A percentile compares a stretch with the other conserved stretches of the same genome.
These are phyloP conservation scores for Sphaceloma murrayae DNA, from an alignment of 2,329 filamentous ascomycete genomes.

Conservation along the genomic window DNA sequence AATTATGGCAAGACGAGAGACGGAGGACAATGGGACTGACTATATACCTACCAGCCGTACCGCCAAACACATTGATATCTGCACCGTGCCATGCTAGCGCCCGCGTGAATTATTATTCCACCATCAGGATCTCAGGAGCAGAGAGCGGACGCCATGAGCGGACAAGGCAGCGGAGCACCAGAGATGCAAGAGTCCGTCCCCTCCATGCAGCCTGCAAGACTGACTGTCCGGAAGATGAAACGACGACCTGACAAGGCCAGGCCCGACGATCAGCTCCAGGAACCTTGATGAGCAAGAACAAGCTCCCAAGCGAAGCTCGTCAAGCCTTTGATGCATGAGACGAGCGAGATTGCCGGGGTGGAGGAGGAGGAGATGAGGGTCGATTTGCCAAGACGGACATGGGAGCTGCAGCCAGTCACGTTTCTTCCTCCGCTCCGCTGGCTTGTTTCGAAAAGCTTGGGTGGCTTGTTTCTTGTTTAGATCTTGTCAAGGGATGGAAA, in stretches of 20 bases:
- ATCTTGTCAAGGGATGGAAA: too few species aligned
- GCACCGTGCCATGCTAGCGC: background rate
- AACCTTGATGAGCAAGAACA: slow-evolving; percentile 1
- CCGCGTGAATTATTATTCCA: slow-evolving; percentile 1
- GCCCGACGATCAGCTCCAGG: slow-evolving; percentile 4
- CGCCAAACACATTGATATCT: background rate
- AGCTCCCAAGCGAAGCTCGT: slow-evolving; percentile 1
- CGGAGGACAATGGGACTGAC: background rate
- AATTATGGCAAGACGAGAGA: background rate
- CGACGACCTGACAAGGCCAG: background rate
- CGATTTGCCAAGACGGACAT: slow-evolving; percentile 2
- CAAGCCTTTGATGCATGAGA: slow-evolving; percentile 1
- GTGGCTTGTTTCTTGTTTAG: slow-evolving; percentile 10
- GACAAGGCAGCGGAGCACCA: too few species aligned
- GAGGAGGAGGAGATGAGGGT: background rate
- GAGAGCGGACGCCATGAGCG: too few species aligned
- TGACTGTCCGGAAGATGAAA: background rate
- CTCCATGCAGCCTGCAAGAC: background rate
- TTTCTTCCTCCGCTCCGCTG: slow-evolving; percentile 5
- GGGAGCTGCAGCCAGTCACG: background rate
- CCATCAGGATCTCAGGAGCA: slow-evolving; percentile 12
- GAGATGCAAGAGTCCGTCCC: background rate
- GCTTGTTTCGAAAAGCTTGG: slow-evolving; percentile 10
- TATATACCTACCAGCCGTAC: slow-evolving; percentile 10
- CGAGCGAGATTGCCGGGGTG: background rate